Evolutionary conservation across 1,139 yeast species (phyloP).

Genomic region (Kluyveromyces sp.): DNA sequence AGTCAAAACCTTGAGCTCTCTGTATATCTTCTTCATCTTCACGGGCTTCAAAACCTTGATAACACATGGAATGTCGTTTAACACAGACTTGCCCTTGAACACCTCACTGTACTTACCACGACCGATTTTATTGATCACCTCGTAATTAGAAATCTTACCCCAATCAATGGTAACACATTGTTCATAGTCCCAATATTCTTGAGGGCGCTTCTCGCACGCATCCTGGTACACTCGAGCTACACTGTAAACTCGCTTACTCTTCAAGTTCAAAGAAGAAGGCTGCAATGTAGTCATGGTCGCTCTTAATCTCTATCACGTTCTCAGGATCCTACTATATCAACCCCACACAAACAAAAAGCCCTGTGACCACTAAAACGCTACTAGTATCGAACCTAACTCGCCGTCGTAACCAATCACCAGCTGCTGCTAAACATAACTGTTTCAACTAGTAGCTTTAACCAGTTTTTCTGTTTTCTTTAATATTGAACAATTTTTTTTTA

Average conservation of each 20-base stretch:
- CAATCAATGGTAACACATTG: slow-evolving; percentile 55
- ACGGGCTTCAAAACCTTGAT: slow-evolving; percentile 76
- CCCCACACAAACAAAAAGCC: too few relatives aligned
- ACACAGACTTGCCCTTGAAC: slow-evolving; percentile 46
- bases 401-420: too few relatives aligned
- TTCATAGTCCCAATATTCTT: slow-evolving; percentile 76
- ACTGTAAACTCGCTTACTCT: slow-evolving; percentile 34
- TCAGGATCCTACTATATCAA: too few relatives aligned
- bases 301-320: too few relatives aligned
- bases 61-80: slow-evolving; percentile 49
- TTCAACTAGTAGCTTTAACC: too few relatives aligned
- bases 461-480: too few relatives aligned
- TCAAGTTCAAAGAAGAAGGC: slow-evolving; percentile 31
- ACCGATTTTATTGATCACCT: slow-evolving; percentile 63
- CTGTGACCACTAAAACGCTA: too few relatives aligned
- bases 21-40: slow-evolving; percentile 66
- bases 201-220: slow-evolving; percentile 54
- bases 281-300: slow-evolving; percentile 24
- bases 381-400: too few relatives aligned
- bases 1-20: slow-evolving; percentile 70
- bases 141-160: slow-evolving; percentile 65
- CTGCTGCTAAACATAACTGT: too few relatives aligned
- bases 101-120: slow-evolving; percentile 79
- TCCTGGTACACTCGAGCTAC: slow-evolving; percentile 58
- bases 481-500: too few relatives aligned